Evolutionary conservation across 2,329 filamentous ascomycete species (phyloP), one percentile per base, ranked within the genome.

Genomic region (Dothiorella sarmentorum): DNA sequence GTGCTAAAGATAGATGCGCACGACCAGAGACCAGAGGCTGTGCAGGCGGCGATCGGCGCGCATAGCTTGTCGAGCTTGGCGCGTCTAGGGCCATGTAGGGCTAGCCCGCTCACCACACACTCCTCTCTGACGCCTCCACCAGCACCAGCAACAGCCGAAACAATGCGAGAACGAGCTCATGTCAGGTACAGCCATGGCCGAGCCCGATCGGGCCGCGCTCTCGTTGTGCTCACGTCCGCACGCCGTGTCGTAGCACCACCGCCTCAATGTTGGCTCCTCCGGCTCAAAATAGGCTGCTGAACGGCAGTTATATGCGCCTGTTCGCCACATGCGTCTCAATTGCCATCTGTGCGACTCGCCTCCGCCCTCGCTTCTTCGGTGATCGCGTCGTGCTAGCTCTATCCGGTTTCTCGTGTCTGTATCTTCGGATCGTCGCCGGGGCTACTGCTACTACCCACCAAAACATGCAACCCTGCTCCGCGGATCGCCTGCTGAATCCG

Each of bases 381-480:
- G 37, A 43, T 56, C 52, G 37, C 37, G 26, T 4, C 26, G 40
- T 44, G 27, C 52, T 56, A 56, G 52, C 26, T 44, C 20, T 6
- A 33, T 51, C 26, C 13, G 44, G 44, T n/a, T 26, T 15, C 42
- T 17, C 24, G 24, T 18, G n/a, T 51, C 47, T 38, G 47, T 31
- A 51, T n/a, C 17, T 24, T 24, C 45, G 45, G 56, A 58, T 58
- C 56, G 56, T 35, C 56, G 56, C 45, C 56, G 15, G 45, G 44
- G 33, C 43, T 49, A 22, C 22, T 45, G 13, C 43, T 49, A 22
- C 22, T 45, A 7, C 9, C 43, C 40, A 4, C 22, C 56, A 51
- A 58, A 33, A n/a, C n/a, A 55, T 59, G 47, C 45, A 59, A 59
- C 57, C 47, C 40, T 59, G 57, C 47, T 45, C 57, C 47, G 57